A percentile compares a stretch with the other conserved stretches of the same genome.
phyloP scores from a whole-genome alignment of 1,284 basidiomycete genomes.

The Trichosporon coremiiforme region DNA sequence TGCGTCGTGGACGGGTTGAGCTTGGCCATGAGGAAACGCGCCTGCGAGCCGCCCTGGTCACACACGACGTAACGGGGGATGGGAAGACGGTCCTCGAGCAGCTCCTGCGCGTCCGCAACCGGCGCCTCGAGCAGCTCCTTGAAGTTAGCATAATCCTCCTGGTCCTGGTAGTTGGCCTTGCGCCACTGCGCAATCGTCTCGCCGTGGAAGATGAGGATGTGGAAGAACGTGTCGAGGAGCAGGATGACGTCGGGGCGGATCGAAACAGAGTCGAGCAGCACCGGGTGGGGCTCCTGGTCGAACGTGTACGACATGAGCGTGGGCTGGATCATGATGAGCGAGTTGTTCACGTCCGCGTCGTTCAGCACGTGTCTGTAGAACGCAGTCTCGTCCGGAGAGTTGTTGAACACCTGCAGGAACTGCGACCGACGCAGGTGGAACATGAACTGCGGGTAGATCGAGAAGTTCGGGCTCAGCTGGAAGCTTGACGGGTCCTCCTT shows the following conservation, averaged over 20 bases:
- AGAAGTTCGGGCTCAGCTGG: constrained; percentile 91
- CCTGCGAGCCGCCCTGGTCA: constrained; percentile 96
- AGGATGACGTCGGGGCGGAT: constrained; percentile 97
- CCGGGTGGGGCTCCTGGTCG: constrained; percentile 85
- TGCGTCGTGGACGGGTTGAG: constrained; percentile 98
- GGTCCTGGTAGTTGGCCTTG: constrained; percentile 98
- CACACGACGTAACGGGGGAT: constrained; percentile 98
- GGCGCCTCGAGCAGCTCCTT: constrained; percentile 90
- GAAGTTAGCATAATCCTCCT: constrained; percentile 98
- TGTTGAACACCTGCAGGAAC: constrained; percentile 99
- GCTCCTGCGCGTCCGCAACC: constrained; percentile 72
- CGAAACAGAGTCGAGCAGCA: constrained; percentile 94
- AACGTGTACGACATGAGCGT: constrained; percentile 99
- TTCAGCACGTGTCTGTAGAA: constrained; percentile 97
- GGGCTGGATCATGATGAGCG: constrained; percentile 99
- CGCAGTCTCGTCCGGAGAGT: constrained; percentile 98
- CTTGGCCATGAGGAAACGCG: constrained; percentile 93
- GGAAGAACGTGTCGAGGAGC: constrained; percentile 99
- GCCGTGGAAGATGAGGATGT: constrained; percentile 99
- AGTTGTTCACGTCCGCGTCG: constrained; percentile 98
- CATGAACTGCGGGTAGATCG: constrained; percentile 99
- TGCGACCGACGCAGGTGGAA: constrained; percentile 97
- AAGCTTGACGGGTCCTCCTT: constrained; percentile 98
- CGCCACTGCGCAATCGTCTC: constrained; percentile 97
- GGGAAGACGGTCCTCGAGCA: constrained; percentile 92